Evolutionary conservation across 768 basidiomycete genomes (phyloP).

Genomic region (Mycena albidolilacea): DNA sequence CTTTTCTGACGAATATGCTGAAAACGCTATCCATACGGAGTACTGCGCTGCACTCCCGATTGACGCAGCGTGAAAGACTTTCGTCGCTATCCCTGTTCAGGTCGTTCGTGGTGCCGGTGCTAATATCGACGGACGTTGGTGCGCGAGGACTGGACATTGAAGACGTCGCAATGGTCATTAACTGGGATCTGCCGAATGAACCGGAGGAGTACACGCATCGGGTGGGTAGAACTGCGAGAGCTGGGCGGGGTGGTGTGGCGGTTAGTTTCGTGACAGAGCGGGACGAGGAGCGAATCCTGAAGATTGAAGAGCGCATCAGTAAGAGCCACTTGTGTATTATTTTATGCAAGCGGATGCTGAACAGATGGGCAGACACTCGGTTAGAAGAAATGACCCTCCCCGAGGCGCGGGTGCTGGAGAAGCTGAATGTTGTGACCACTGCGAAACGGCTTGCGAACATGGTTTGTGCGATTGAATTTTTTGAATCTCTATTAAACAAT

Average conservation of each 20-base stretch:
- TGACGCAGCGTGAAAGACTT: slow-evolving; percentile 93
- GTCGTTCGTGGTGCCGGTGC: slow-evolving; percentile 87
- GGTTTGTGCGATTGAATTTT: slow-evolving; percentile 64
- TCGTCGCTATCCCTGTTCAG: slow-evolving; percentile 90
- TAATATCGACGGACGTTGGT: slow-evolving; percentile 96
- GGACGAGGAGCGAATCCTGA: slow-evolving; percentile 88
- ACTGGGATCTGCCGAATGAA: slow-evolving; percentile 95
- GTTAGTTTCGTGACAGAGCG: slow-evolving; percentile 96
- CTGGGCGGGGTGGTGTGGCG: slow-evolving; percentile 90
- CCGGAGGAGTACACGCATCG: slow-evolving; percentile 97
- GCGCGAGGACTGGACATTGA: slow-evolving; percentile 96
- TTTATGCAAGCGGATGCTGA: slow-evolving; percentile 18
- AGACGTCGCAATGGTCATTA: slow-evolving; percentile 95
- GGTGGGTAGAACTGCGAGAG: slow-evolving; percentile 93
- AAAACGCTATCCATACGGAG: slow-evolving; percentile 86
- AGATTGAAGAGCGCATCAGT: slow-evolving; percentile 92
- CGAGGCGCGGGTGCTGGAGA: slow-evolving; percentile 87
- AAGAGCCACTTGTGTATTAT: slow-evolving; percentile 47
- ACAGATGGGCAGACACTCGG: slow-evolving; percentile 68
- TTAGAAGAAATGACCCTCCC: slow-evolving; percentile 82
- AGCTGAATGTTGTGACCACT: slow-evolving; percentile 90
- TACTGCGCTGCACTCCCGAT: slow-evolving; percentile 92
- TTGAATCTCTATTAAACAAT: neutral
- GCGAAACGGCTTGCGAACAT: slow-evolving; percentile 95
- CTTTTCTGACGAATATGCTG: slow-evolving; percentile 87